These are phyloP conservation scores for Ricinus communis DNA, from an alignment of 345 rosid species.

Conservation along the genomic window DNA sequence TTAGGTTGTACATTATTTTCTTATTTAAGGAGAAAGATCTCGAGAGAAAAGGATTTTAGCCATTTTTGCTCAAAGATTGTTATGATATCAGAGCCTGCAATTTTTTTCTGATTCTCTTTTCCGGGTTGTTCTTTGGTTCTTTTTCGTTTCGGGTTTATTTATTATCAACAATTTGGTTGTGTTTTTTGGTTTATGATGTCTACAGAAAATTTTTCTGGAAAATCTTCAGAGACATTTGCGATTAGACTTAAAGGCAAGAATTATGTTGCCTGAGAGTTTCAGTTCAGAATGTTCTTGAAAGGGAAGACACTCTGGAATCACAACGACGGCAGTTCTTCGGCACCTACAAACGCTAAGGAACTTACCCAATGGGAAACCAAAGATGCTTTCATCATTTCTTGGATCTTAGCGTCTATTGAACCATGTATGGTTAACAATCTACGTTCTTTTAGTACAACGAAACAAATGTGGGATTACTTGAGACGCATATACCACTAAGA, in stretches of 20 bases:
- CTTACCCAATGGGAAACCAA: background rate
- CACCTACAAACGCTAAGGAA: no score
- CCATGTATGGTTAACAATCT: background rate
- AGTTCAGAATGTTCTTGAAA: background rate
- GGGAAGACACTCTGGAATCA: background rate
- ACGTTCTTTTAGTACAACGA: background rate
- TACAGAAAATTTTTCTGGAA: background rate
- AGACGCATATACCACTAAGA: background rate
- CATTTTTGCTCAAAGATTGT: background rate
- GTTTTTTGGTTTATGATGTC: background rate
- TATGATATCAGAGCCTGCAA: background rate
- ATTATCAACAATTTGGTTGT: background rate
- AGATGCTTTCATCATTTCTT: background rate
- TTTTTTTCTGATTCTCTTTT: background rate
- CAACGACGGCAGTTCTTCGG: no score
- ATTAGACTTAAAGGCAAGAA: background rate
- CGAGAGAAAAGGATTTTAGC: no score
- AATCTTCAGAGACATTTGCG: background rate
- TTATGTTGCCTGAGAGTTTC: background rate
- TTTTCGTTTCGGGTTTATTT: background rate
- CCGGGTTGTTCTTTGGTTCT: no score
- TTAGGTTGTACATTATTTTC: background rate
- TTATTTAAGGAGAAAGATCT: background rate
- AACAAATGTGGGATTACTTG: background rate
- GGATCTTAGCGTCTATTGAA: conserved; percentile 2